Evolutionary conservation across 225 moss, liverwort and hornwort genomes (phyloP).

Genomic region (Ulota crispa): DNA sequence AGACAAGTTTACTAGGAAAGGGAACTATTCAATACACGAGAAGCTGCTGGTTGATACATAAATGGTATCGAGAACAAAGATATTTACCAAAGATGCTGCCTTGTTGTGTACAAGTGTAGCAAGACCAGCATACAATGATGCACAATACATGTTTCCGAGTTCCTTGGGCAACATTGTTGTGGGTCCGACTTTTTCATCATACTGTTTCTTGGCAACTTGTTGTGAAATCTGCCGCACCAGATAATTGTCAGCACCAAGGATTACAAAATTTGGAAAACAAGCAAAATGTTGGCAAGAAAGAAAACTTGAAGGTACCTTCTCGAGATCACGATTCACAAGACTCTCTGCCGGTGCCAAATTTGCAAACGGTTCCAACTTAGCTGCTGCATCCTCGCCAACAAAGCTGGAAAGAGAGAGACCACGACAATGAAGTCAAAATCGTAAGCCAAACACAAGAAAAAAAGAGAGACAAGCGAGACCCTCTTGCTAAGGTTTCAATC

Average conservation of each 20-base stretch:
- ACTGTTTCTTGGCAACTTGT: constrained; percentile 68
- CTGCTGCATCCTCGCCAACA: constrained; percentile 72
- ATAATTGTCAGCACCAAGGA: constrained; percentile 13
- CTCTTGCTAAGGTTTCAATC: not conserved
- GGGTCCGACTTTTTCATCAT: constrained; percentile 74
- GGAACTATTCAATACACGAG: not conserved
- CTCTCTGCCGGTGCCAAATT: constrained; percentile 70
- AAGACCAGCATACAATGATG: constrained; percentile 91
- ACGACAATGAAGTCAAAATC: not conserved
- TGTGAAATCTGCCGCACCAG: constrained; percentile 44
- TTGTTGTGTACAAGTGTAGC: constrained; percentile 80
- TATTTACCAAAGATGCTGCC: constrained; percentile 63
- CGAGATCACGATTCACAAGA: constrained; percentile 85
- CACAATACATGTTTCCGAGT: constrained; percentile 97
- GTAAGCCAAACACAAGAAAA: not conserved
- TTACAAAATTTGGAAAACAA: not conserved
- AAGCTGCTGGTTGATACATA: not conserved
- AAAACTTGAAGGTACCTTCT: constrained; percentile 52
- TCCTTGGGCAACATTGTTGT: constrained; percentile 78
- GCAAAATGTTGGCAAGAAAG: constrained; percentile 10
- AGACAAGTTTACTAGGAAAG: not conserved
- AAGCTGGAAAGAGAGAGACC: constrained; percentile 44
- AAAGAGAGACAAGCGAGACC: not conserved
- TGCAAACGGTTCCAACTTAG: constrained; percentile 72
- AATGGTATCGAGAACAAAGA: not conserved